Percentiles rank a stretch among this genome's conserved stretches.
These are phyloP conservation scores for Hanseniaspora occidentalis DNA, from an alignment of 805 yeast genomes.

Conservation along the genomic window DNA sequence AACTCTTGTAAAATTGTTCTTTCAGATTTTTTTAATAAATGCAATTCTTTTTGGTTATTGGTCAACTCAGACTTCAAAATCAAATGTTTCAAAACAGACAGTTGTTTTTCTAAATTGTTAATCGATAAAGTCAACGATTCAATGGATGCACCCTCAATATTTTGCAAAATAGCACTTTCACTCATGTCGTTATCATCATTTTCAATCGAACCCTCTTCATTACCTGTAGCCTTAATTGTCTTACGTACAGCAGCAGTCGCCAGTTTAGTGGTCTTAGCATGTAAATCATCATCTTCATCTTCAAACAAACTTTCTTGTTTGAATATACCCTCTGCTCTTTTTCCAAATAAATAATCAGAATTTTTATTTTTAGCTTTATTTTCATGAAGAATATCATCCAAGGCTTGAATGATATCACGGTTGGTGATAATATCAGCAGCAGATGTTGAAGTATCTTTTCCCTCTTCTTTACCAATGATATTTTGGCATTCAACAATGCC, in stretches of 20 bases:
- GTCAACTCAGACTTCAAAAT: slow-evolving; percentile 75
- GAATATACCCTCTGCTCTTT: slow-evolving; percentile 4
- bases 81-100: slow-evolving; percentile 51
- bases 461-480: neutral
- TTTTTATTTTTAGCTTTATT: slow-evolving; percentile 10
- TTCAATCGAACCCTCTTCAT: too few species aligned
- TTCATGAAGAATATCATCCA: slow-evolving; percentile 20
- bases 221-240: too few species aligned
- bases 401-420: slow-evolving; percentile 24
- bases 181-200: too few species aligned
- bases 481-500: slow-evolving; percentile 6
- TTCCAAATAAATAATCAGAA: neutral
- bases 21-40: slow-evolving; percentile 56
- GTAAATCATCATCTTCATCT: slow-evolving; percentile 13
- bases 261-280: slow-evolving; percentile 5
- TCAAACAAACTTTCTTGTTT: slow-evolving; percentile 11
- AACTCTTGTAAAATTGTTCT: slow-evolving; percentile 58
- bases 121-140: slow-evolving; percentile 44
- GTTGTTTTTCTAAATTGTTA: slow-evolving; percentile 46
- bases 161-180: too few species aligned
- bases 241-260: slow-evolving; percentile 16
- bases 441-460: slow-evolving; percentile 1
- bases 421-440: slow-evolving; percentile 11
- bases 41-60: slow-evolving; percentile 56
- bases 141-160: too few species aligned